Percentiles rank a stretch among this genome's conserved stretches.
Conservation (phyloP, 1,284 basidiomycete species). For the Cutaneotrichosporon sp. region DNA sequence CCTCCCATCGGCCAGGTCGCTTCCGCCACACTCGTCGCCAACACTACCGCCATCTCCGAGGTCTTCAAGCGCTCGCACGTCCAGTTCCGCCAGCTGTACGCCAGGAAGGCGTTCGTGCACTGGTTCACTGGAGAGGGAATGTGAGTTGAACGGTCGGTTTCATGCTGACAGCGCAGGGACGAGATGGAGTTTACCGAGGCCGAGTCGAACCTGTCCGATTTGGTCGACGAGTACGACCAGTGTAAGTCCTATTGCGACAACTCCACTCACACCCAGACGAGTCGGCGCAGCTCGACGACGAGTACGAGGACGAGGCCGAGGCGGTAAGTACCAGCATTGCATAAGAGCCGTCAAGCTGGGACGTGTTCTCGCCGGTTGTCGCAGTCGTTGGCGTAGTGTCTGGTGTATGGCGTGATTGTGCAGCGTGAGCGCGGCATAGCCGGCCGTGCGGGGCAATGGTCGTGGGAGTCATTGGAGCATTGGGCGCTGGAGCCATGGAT, state of each 20-base stretch:
- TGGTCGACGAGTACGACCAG: slow-evolving; percentile 45
- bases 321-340: slow-evolving; percentile 5
- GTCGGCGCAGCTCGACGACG: slow-evolving; percentile 32
- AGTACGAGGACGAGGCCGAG: slow-evolving; percentile 27
- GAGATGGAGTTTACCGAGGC: slow-evolving; percentile 82
- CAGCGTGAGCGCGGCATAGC: neutral
- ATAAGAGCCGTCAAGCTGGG: no score
- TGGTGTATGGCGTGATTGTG: neutral
- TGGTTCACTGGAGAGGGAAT: no score
- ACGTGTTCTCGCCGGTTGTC: neutral
- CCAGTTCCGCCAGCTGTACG: slow-evolving; percentile 62
- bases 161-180: slow-evolving; percentile 93
- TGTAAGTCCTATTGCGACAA: no score
- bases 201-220: slow-evolving; percentile 44
- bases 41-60: slow-evolving; percentile 76
- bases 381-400: neutral
- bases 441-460: no score
- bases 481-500: neutral
- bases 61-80: slow-evolving; percentile 74
- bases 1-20: slow-evolving; percentile 73
- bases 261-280: slow-evolving; percentile 22
- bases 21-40: slow-evolving; percentile 72
- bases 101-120: slow-evolving; percentile 77
- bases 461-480: neutral
- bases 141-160: no score